phyloP scores from a whole-genome alignment of 441 rosid species.

The Theobroma grandiflorum region DNA sequence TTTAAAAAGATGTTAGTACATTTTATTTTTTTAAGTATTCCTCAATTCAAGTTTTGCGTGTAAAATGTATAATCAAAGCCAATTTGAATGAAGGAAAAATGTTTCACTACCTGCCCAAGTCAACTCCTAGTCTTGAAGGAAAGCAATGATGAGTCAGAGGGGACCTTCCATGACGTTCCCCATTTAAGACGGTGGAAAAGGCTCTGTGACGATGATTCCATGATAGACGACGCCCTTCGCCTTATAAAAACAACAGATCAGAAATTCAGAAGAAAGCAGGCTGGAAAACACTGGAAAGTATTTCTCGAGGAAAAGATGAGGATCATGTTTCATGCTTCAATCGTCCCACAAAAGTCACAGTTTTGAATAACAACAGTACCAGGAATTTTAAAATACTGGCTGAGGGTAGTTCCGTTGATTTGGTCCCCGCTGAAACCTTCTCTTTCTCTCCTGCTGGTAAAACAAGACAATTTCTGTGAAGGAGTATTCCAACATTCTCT shows the following conservation, averaged over 20 bases:
- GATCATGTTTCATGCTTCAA: slow-evolving; percentile 1
- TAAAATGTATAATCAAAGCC: no score
- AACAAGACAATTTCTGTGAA: slow-evolving; percentile 26
- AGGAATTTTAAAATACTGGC: not conserved
- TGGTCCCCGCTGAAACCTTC: slow-evolving; percentile 11
- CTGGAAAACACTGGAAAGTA: not conserved
- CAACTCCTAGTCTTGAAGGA: slow-evolving; percentile 3
- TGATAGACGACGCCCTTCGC: not conserved
- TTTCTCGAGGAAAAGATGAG: not conserved
- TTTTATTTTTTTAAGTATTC: no score
- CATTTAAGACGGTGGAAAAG: not conserved
- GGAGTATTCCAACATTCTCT: slow-evolving; percentile 14
- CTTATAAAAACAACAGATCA: slow-evolving; percentile 14
- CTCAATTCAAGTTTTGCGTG: no score
- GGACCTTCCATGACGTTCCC: slow-evolving; percentile 1
- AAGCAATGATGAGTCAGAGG: not conserved
- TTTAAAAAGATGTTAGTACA: no score
- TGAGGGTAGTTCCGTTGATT: slow-evolving; percentile 17
- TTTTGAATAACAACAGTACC: slow-evolving; percentile 6
- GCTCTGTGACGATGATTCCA: not conserved
- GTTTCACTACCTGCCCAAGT: not conserved
- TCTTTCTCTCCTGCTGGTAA: not conserved
- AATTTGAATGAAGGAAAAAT: no score
- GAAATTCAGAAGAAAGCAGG: not conserved
- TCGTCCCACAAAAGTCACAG: not conserved